These are phyloP conservation scores for Inosperma sp. DNA, from an alignment of 768 basidiomycete species.

Conservation along the genomic window DNA sequence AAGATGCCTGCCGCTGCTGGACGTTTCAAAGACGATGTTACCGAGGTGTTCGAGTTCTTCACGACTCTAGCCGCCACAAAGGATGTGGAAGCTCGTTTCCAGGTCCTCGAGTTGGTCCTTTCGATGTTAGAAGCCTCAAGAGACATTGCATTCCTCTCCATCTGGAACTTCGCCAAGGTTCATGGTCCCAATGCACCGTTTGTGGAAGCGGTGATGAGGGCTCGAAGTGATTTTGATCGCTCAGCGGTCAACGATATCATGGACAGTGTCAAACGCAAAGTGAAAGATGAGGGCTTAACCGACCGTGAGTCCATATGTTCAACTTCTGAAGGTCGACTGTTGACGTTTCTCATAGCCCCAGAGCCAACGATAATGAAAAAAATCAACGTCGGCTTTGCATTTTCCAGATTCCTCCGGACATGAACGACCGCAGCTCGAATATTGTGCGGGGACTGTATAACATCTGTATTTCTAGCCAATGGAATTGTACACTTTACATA, in stretches of 20 bases:
- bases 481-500: slow-evolving; percentile 9
- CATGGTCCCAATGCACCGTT: slow-evolving; percentile 92
- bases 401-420: slow-evolving; percentile 70
- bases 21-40: slow-evolving; percentile 77
- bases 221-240: slow-evolving; percentile 88
- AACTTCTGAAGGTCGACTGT: background rate
- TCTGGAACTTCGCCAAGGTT: slow-evolving; percentile 88
- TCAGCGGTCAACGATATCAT: slow-evolving; percentile 84
- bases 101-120: slow-evolving; percentile 80
- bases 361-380: slow-evolving; percentile 93
- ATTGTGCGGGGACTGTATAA: slow-evolving; percentile 3
- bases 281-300: slow-evolving; percentile 78
- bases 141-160: slow-evolving; percentile 88
- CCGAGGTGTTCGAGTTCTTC: slow-evolving; percentile 77
- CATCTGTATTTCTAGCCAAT: slow-evolving; percentile 19
- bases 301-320: slow-evolving; percentile 58
- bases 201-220: slow-evolving; percentile 85
- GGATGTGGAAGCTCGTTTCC: slow-evolving; percentile 80
- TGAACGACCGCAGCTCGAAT: slow-evolving; percentile 17
- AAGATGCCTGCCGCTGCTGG: slow-evolving; percentile 83
- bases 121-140: slow-evolving; percentile 81
- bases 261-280: slow-evolving; percentile 89
- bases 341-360: slow-evolving; percentile 48
- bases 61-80: slow-evolving; percentile 66
- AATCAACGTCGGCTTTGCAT: slow-evolving; percentile 66